Percentiles rank a stretch among this genome's conserved stretches.
Evolutionary conservation across 305 asterid genomes (phyloP).

Genomic region (Coffea humblotiana): DNA sequence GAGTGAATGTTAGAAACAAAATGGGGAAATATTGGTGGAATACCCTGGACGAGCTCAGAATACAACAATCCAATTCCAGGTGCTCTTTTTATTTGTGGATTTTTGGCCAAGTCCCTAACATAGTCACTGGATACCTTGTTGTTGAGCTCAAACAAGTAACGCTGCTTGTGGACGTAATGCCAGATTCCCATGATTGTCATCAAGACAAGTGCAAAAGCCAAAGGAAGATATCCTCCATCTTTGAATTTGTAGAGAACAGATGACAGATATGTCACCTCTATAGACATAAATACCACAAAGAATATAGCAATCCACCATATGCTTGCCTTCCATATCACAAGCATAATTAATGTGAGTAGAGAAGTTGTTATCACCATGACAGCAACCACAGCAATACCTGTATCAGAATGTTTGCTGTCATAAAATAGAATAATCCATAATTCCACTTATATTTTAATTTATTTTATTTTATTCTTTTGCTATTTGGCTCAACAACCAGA

Average conservation of each 20-base stretch:
- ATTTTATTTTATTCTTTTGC: too few relatives aligned
- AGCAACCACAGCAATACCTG: conserved; percentile 71
- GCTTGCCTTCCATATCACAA: conserved; percentile 65
- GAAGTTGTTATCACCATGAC: conserved; percentile 69
- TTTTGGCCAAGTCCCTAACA: conserved; percentile 37
- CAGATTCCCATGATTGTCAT: conserved; percentile 64
- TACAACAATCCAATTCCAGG: conserved; percentile 73
- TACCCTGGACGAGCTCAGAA: conserved; percentile 77
- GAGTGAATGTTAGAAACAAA: conserved; percentile 60
- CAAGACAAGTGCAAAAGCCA: conserved; percentile 47
- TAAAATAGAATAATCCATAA: background rate
- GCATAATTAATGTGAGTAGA: conserved; percentile 59
- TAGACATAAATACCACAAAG: conserved; percentile 33
- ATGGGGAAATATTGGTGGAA: conserved; percentile 71
- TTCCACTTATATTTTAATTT: too few relatives aligned
- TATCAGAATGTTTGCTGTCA: background rate
- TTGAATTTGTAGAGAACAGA: conserved; percentile 66
- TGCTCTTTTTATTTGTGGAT: conserved; percentile 33
- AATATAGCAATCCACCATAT: conserved; percentile 55
- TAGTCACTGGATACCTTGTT: conserved; percentile 61
- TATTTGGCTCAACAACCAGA: background rate
- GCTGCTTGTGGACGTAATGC: conserved; percentile 63
- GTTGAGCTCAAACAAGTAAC: conserved; percentile 60
- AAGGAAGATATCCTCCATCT: conserved; percentile 70
- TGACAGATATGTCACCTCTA: conserved; percentile 56